phyloP scores from a whole-genome alignment of 148 eudicot species.

The Cornus suecica region DNA sequence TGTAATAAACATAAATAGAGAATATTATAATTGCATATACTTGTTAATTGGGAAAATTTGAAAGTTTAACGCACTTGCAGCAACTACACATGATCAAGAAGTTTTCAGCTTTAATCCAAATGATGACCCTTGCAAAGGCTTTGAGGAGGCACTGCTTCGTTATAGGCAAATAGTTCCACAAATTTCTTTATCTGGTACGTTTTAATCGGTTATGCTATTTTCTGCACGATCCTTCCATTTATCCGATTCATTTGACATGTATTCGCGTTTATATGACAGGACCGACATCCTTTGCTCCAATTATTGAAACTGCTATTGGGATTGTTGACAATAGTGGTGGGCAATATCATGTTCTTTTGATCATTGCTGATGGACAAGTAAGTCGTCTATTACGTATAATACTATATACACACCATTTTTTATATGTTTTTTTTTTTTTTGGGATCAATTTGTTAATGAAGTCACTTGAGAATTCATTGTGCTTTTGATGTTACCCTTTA shows the following conservation, averaged over 20 bases:
- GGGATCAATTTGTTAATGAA: no score
- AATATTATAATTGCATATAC: neutral
- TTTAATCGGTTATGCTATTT: neutral
- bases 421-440: neutral
- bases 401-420: no score
- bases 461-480: no score
- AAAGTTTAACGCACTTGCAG: constrained; percentile 15
- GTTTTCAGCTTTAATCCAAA: constrained; percentile 38
- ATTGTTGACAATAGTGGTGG: constrained; percentile 36
- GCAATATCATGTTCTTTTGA: constrained; percentile 39
- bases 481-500: neutral
- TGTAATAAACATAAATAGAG: neutral
- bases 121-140: constrained; percentile 27
- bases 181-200: constrained; percentile 28
- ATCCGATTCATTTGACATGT: neutral
- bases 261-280: constrained; percentile 15
- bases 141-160: constrained; percentile 34
- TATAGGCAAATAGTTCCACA: constrained; percentile 37
- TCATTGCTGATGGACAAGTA: constrained; percentile 51
- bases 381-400: neutral
- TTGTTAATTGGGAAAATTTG: neutral
- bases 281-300: constrained; percentile 40
- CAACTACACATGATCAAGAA: constrained; percentile 34
- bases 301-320: constrained; percentile 33
- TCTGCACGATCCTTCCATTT: neutral